phyloP scores from a whole-genome alignment of 2,329 filamentous ascomycete species.

The Biscogniauxia marginata region DNA sequence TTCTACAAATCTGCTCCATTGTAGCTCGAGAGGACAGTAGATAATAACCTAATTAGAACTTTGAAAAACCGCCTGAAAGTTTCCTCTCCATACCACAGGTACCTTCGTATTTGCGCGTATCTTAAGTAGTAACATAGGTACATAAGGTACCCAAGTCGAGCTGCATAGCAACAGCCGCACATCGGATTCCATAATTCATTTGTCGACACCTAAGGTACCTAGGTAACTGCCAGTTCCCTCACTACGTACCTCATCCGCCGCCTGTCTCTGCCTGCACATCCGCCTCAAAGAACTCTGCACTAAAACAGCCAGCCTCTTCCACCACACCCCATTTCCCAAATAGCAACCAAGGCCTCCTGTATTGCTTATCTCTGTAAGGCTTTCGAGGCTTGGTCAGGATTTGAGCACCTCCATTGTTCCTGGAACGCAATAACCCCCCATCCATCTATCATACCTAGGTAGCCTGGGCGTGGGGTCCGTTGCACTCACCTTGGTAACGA shows the following conservation, averaged over 20 bases:
- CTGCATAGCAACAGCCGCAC: not conserved
- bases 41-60: not conserved
- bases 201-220: not conserved
- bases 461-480: not conserved
- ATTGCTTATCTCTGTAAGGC: not conserved
- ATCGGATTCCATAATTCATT: not conserved
- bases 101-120: not conserved
- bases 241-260: not conserved
- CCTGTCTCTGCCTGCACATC: not conserved
- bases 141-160: not conserved
- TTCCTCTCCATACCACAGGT: not conserved
- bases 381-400: not conserved
- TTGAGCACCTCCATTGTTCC: not conserved
- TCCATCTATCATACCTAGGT: not conserved
- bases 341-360: not conserved
- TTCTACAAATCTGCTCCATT: not conserved
- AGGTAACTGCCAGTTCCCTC: not conserved
- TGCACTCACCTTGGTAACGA: not conserved
- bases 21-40: not conserved
- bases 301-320: not conserved
- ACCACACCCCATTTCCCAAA: not conserved
- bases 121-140: not conserved
- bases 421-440: not conserved
- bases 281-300: not conserved
- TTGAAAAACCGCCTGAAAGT: not conserved